These are phyloP conservation scores for Pisolithus microcarpus DNA, from an alignment of 768 basidiomycete genomes.

Conservation along the genomic window DNA sequence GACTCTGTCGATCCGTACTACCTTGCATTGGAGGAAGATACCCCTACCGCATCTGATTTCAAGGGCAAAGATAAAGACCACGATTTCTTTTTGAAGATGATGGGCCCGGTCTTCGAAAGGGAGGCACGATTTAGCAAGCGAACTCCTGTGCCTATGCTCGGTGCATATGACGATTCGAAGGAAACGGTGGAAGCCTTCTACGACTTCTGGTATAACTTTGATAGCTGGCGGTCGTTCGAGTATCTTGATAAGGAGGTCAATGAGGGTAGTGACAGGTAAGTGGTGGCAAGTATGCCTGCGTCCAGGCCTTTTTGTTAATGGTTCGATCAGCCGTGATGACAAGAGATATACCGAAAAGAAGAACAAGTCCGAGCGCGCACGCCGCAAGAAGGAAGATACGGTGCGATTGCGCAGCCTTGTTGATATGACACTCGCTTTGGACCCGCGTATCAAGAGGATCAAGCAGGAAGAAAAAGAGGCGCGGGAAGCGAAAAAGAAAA, in stretches of 20 bases:
- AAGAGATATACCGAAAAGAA: conserved; percentile 99
- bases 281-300: conserved; percentile 6
- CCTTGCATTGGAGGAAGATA: conserved; percentile 66
- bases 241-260: conserved; percentile 98
- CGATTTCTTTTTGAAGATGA: conserved; percentile 62
- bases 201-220: conserved; percentile 99
- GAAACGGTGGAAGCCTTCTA: conserved; percentile 88
- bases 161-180: conserved; percentile 63
- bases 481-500: conserved; percentile 83
- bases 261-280: conserved; percentile 91
- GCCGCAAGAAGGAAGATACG: conserved; percentile 96
- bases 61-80: conserved; percentile 44
- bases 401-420: conserved; percentile 82
- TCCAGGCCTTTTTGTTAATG: conserved; percentile 8
- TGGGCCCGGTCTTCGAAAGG: conserved; percentile 79
- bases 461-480: conserved; percentile 95
- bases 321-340: conserved; percentile 74
- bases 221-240: conserved; percentile 97
- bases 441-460: conserved; percentile 96
- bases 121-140: conserved; percentile 88
- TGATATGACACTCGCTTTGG: conserved; percentile 73
- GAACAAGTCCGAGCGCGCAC: conserved; percentile 94
- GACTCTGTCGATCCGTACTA: conserved; percentile 89
- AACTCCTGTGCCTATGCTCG: conserved; percentile 80
- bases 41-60: conserved; percentile 58